Percentiles rank a stretch among this genome's conserved stretches.
phyloP scores from a whole-genome alignment of 2,329 filamentous ascomycete species.

The Davidsoniella eucalypti region DNA sequence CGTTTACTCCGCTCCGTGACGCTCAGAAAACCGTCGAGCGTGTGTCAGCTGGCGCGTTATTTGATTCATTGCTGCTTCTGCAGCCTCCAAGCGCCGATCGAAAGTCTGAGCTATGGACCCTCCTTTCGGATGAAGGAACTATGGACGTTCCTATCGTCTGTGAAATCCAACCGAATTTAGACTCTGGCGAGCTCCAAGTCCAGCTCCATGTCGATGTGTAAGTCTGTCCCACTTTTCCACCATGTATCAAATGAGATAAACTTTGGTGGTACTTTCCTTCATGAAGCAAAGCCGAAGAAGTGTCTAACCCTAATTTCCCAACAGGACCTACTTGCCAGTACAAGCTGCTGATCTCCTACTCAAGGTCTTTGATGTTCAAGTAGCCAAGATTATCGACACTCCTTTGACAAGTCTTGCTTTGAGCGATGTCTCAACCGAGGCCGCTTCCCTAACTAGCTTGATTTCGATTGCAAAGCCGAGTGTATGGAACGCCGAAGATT shows the following conservation, averaged over 20 bases:
- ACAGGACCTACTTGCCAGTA: neutral
- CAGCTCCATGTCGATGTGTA: conserved; percentile 45
- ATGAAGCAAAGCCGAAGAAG: neutral
- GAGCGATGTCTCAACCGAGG: no score
- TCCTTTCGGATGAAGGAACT: conserved; percentile 38
- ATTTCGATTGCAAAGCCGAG: no score
- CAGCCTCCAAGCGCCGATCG: conserved; percentile 47
- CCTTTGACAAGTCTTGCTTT: no score
- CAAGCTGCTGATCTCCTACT: no score
- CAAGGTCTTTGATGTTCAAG: no score
- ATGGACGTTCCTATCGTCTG: conserved; percentile 69
- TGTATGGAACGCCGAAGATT: neutral
- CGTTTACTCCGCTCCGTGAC: conserved; percentile 57
- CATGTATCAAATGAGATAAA: neutral
- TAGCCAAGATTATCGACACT: no score
- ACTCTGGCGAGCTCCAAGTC: conserved; percentile 36
- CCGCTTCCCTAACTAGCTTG: no score
- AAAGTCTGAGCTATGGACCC: conserved; percentile 36
- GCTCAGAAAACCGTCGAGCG: conserved; percentile 39
- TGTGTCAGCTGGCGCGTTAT: conserved; percentile 35
- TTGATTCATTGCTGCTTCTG: conserved; percentile 66
- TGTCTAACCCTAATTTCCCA: neutral
- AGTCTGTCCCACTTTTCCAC: conserved; percentile 12
- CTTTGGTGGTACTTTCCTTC: neutral
- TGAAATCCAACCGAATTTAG: conserved; percentile 44